Evolutionary conservation across 768 basidiomycete genomes (phyloP).

Genomic region (Russula sp.): DNA sequence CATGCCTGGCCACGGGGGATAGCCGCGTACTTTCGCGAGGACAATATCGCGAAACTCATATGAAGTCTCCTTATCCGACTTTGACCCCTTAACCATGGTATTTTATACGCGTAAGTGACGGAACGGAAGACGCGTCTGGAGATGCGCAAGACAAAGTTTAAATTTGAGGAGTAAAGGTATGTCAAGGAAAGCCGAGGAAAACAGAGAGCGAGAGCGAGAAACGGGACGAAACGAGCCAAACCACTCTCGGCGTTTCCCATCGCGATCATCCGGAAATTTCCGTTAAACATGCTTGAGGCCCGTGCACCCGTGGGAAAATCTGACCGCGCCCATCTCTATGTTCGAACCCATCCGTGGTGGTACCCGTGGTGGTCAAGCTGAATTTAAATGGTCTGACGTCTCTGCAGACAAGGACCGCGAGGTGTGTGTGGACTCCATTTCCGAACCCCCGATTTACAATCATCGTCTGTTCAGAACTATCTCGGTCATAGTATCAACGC

Average conservation of each 20-base stretch:
- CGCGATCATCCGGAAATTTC: slow-evolving; percentile 18
- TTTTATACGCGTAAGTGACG: slow-evolving; percentile 19
- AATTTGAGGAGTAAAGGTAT: not conserved
- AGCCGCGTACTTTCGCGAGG: slow-evolving; percentile 90
- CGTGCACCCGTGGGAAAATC: slow-evolving; percentile 9
- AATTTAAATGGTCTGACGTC: slow-evolving; percentile 89
- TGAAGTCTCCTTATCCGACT: slow-evolving; percentile 35
- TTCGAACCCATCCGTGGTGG: slow-evolving; percentile 84
- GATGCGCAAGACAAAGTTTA: not conserved
- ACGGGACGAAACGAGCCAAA: not conserved
- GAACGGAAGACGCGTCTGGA: not conserved
- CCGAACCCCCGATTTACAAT: no score
- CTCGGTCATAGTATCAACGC: slow-evolving; percentile 94
- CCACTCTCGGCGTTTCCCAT: slow-evolving; percentile 8
- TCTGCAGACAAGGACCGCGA: slow-evolving; percentile 92
- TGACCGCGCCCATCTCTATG: slow-evolving; percentile 37
- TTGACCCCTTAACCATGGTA: slow-evolving; percentile 34
- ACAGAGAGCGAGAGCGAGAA: not conserved
- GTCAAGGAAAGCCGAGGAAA: not conserved
- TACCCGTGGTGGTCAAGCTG: slow-evolving; percentile 86
- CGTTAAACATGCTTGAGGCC: slow-evolving; percentile 4
- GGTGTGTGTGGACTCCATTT: slow-evolving; percentile 36
- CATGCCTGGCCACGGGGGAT: slow-evolving; percentile 91
- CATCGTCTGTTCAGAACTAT: slow-evolving; percentile 58
- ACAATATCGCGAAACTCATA: slow-evolving; percentile 81